phyloP scores from a whole-genome alignment of 345 rosid species.

The Lepidium didymum region DNA sequence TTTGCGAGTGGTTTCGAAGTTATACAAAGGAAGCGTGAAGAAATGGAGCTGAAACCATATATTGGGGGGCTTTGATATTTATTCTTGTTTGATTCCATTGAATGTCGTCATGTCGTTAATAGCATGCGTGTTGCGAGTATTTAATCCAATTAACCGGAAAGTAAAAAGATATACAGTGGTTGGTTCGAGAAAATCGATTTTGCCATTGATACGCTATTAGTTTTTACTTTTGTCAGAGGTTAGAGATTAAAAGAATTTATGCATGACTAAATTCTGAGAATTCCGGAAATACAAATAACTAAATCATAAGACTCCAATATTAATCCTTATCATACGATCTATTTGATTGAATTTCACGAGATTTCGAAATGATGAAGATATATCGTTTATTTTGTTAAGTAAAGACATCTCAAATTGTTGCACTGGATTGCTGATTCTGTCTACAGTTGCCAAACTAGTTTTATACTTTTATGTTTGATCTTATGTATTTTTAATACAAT shows the following conservation, averaged over 20 bases:
- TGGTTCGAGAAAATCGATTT: not conserved
- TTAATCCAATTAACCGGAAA: not conserved
- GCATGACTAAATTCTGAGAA: too few species aligned
- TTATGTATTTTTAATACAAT: not conserved
- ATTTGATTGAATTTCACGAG: not conserved
- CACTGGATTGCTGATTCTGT: not conserved
- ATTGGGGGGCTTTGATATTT: not conserved
- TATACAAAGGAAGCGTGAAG: constrained; percentile 11
- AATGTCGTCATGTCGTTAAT: constrained; percentile 24
- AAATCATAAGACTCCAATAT: not conserved
- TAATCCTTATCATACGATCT: not conserved
- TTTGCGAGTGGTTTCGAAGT: constrained; percentile 11
- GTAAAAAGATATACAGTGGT: not conserved
- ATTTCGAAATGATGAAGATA: not conserved
- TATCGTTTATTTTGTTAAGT: not conserved
- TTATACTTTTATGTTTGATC: not conserved
- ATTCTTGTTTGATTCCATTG: constrained; percentile 8
- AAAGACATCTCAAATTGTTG: not conserved
- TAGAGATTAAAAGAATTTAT: too few species aligned
- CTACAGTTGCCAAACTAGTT: not conserved
- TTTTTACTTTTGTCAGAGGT: not conserved
- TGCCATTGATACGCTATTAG: not conserved
- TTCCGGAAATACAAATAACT: not conserved
- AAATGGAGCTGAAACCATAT: constrained; percentile 8
- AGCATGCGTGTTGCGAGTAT: not conserved